Conservation (phyloP, 2,329 filamentous ascomycete genomes). For the Cladobotryum mycophilum region DNA sequence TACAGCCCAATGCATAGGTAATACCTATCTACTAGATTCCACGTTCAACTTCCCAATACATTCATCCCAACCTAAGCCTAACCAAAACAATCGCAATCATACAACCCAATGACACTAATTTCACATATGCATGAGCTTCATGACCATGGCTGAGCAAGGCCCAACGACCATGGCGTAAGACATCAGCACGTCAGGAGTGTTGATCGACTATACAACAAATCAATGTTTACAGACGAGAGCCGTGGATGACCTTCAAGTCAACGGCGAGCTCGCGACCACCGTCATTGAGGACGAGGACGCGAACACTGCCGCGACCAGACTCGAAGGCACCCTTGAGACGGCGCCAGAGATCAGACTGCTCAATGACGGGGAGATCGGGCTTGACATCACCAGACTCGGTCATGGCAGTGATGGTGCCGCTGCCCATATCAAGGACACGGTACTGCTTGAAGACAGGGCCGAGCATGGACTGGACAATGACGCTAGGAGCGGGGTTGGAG, state of each 20-base stretch:
- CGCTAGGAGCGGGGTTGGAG: conserved; percentile 92
- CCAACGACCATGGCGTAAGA: conserved; percentile 5
- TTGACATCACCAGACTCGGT: conserved; percentile 99
- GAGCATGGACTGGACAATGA: conserved; percentile 98
- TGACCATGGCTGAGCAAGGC: conserved; percentile 6
- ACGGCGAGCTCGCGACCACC: conserved; percentile 89
- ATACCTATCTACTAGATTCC: conserved; percentile 37
- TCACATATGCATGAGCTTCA: background rate
- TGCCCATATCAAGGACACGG: conserved; percentile 94
- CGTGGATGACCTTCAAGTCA: conserved; percentile 98
- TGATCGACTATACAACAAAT: conserved; percentile 3
- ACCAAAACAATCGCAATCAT: conserved; percentile 17
- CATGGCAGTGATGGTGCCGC: conserved; percentile 87
- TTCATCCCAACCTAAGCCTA: conserved; percentile 28
- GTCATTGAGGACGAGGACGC: conserved; percentile 93
- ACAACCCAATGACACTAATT: background rate
- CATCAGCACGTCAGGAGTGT: background rate
- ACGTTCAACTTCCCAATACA: conserved; percentile 26
- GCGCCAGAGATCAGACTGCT: conserved; percentile 83
- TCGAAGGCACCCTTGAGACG: conserved; percentile 81
- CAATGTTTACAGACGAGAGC: conserved; percentile 53
- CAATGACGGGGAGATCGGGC: conserved; percentile 86
- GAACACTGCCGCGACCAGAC: conserved; percentile 86
- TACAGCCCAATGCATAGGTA: conserved; percentile 34
- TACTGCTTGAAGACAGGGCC: conserved; percentile 99